Conservation (phyloP, 352 stramenopile species). For the Phytophthora crassamura region DNA sequence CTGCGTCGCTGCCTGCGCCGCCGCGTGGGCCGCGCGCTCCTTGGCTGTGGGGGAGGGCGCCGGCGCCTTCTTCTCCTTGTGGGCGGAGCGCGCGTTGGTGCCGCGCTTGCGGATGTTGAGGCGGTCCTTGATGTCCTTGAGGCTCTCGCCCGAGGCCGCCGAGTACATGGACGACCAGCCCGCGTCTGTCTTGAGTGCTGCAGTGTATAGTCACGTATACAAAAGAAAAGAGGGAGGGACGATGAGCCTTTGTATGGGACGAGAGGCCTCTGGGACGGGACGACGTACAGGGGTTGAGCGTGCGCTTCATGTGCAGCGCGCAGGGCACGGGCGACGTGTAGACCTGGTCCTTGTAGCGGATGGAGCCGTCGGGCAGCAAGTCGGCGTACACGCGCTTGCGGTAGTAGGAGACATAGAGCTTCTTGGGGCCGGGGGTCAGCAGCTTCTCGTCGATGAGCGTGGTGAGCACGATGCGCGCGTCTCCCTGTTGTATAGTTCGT, state of each 20-base stretch:
- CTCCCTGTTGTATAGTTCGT: slow-evolving; percentile 42
- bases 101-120: slow-evolving; percentile 77
- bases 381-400: slow-evolving; percentile 82
- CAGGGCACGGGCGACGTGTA: slow-evolving; percentile 79
- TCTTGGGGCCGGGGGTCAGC: slow-evolving; percentile 63
- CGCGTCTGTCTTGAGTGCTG: slow-evolving; percentile 78
- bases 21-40: slow-evolving; percentile 13
- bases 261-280: slow-evolving; percentile 10
- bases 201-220: not conserved
- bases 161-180: slow-evolving; percentile 85
- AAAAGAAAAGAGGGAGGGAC: not conserved
- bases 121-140: slow-evolving; percentile 84
- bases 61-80: slow-evolving; percentile 64
- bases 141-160: slow-evolving; percentile 62
- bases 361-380: slow-evolving; percentile 73
- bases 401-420: slow-evolving; percentile 87
- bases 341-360: slow-evolving; percentile 80
- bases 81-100: slow-evolving; percentile 57
- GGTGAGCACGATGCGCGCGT: slow-evolving; percentile 67
- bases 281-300: slow-evolving; percentile 69
- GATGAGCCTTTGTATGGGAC: not conserved
- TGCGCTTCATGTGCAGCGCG: slow-evolving; percentile 84
- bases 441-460: slow-evolving; percentile 79
- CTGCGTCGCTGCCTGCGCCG: not conserved
- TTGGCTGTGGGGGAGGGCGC: slow-evolving; percentile 34